Evolutionary conservation across 768 basidiomycete genomes (phyloP).

Genomic region (Rhodotorula graminis): DNA sequence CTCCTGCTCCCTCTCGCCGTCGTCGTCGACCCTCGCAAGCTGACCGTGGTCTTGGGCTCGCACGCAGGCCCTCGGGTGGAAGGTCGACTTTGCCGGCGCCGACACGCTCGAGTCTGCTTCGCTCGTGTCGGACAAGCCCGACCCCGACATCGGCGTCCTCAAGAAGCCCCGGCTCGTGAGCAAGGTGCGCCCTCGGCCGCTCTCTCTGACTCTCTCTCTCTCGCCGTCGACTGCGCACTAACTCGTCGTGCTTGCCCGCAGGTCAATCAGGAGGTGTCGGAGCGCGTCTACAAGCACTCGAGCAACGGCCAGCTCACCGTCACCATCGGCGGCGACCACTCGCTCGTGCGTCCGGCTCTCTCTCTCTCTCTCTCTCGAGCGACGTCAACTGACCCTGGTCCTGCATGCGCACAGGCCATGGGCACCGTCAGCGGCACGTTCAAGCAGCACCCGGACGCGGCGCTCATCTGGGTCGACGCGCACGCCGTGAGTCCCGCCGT

Average conservation of each 20-base stretch:
- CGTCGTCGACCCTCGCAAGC: background rate
- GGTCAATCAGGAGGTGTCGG: slow-evolving; percentile 74
- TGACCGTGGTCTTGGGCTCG: background rate
- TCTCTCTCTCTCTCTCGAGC: slow-evolving; percentile 41
- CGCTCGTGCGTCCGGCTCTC: slow-evolving; percentile 55
- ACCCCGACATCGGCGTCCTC: slow-evolving; percentile 79
- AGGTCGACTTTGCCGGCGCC: slow-evolving; percentile 73
- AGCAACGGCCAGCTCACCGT: slow-evolving; percentile 75
- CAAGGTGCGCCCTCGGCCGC: slow-evolving; percentile 41
- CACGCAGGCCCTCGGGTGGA: slow-evolving; percentile 63
- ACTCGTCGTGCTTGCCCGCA: background rate
- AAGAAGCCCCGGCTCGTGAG: slow-evolving; percentile 88
- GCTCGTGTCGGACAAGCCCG: slow-evolving; percentile 50
- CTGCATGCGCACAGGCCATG: slow-evolving; percentile 58
- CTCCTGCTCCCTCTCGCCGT: no score
- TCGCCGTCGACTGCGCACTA: no score
- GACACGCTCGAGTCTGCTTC: slow-evolving; percentile 9
- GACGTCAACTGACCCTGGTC: no score
- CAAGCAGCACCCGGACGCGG: slow-evolving; percentile 54
- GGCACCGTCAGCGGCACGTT: slow-evolving; percentile 90
- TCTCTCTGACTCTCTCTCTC: background rate
- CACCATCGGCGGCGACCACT: slow-evolving; percentile 94
- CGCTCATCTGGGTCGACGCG: slow-evolving; percentile 94
- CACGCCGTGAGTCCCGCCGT: slow-evolving; percentile 46
- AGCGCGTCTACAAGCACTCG: slow-evolving; percentile 67